Evolutionary conservation across 495 filamentous ascomycete genomes (phyloP).

Genomic region (Daldinia concentrica): DNA sequence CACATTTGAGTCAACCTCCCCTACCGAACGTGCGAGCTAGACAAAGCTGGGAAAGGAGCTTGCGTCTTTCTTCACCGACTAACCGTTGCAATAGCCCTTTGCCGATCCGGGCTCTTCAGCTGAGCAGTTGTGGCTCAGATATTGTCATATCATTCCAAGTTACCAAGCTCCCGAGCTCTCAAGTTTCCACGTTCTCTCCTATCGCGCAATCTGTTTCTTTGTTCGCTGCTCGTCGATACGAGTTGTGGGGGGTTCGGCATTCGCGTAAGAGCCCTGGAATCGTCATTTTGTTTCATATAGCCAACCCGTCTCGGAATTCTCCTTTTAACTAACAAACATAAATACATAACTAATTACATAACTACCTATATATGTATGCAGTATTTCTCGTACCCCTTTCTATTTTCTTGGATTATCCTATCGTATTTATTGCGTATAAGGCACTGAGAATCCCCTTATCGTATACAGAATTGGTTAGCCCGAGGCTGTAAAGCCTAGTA

Average conservation of each 20-base stretch:
- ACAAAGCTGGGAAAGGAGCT: slow-evolving; percentile 28
- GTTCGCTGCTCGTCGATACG: slow-evolving; percentile 25
- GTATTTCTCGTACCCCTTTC: neutral
- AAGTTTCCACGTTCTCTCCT: slow-evolving; percentile 6
- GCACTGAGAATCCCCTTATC: slow-evolving; percentile 1
- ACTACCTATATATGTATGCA: neutral
- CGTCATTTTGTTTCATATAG: slow-evolving; percentile 22
- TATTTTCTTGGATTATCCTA: slow-evolving; percentile 17
- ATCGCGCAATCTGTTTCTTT: slow-evolving; percentile 32
- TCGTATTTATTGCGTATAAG: slow-evolving; percentile 11
- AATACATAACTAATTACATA: neutral
- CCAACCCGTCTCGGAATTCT: slow-evolving; percentile 11
- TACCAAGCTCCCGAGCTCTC: neutral
- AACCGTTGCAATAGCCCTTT: slow-evolving; percentile 28
- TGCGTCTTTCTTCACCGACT: slow-evolving; percentile 37
- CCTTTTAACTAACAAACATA: slow-evolving; percentile 4
- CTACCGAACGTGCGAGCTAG: slow-evolving; percentile 18
- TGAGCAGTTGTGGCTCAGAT: slow-evolving; percentile 40
- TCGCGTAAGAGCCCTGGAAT: slow-evolving; percentile 10
- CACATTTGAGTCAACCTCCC: slow-evolving; percentile 29
- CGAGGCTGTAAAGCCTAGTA: slow-evolving; percentile 28
- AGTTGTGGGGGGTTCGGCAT: slow-evolving; percentile 36
- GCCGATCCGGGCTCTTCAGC: slow-evolving; percentile 39
- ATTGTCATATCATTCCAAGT: slow-evolving; percentile 21
- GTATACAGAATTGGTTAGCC: slow-evolving; percentile 22